These are phyloP conservation scores for Suillus ampliporus DNA, from an alignment of 768 basidiomycete species.

Conservation along the genomic window DNA sequence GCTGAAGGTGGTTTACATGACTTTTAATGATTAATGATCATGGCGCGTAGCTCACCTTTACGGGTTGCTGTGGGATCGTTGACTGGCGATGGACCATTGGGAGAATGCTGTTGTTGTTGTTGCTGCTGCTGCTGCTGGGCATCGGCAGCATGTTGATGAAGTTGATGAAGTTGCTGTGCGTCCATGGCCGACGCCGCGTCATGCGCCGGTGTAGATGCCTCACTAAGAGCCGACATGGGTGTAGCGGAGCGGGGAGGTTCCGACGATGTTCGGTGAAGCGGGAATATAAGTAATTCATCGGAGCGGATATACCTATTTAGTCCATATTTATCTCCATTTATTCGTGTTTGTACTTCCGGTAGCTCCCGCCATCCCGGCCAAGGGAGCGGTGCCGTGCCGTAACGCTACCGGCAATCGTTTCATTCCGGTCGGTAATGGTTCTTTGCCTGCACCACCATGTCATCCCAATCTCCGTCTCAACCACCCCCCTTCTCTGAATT, in stretches of 20 bases:
- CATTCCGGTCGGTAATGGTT: constrained; percentile 19
- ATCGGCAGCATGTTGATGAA: constrained; percentile 41
- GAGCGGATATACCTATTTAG: constrained; percentile 32
- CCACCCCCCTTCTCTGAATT: constrained; percentile 73
- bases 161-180: constrained; percentile 55
- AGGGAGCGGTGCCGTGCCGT: constrained; percentile 9
- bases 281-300: constrained; percentile 34
- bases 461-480: constrained; percentile 36
- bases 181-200: constrained; percentile 66
- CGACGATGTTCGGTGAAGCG: constrained; percentile 33
- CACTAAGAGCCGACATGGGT: constrained; percentile 78
- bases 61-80: constrained; percentile 46
- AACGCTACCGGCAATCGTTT: constrained; percentile 23
- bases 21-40: constrained; percentile 12
- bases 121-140: constrained; percentile 42
- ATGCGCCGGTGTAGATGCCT: constrained; percentile 72
- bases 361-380: constrained; percentile 18
- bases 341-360: constrained; percentile 30
- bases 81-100: constrained; percentile 34
- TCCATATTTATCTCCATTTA: constrained; percentile 28
- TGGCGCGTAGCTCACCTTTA: constrained; percentile 58
- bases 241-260: constrained; percentile 47
- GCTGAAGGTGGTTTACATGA: constrained; percentile 46
- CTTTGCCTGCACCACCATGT: constrained; percentile 31
- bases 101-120: constrained; percentile 22